Evolutionary conservation across 148 eudicot genomes (phyloP).

Genomic region (Selenicereus undatus): DNA sequence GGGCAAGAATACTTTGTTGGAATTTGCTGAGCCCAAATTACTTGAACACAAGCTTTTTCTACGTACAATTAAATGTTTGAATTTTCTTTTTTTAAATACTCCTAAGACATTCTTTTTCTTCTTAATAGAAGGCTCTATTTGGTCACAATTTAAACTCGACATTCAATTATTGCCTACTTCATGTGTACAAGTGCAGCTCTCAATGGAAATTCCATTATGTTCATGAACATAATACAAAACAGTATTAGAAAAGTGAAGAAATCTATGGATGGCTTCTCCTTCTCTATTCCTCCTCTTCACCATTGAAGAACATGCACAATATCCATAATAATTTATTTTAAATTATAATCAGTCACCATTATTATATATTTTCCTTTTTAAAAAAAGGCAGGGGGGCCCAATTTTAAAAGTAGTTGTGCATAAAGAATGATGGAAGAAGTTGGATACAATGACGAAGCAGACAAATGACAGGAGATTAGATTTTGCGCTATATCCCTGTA

Average conservation of each 20-base stretch:
- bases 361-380: too few relatives aligned
- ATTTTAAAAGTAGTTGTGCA: not conserved
- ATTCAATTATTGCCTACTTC: too few relatives aligned
- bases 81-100: too few relatives aligned
- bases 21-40: too few relatives aligned
- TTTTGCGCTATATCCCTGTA: not conserved
- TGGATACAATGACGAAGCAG: not conserved
- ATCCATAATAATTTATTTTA: not conserved
- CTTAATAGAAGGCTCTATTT: too few relatives aligned
- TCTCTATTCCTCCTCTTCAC: not conserved
- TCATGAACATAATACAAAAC: not conserved
- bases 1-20: too few relatives aligned
- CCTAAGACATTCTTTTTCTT: too few relatives aligned
- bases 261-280: not conserved
- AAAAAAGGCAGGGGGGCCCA: not conserved
- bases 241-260: not conserved
- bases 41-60: too few relatives aligned
- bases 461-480: not conserved
- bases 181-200: too few relatives aligned
- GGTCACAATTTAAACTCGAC: too few relatives aligned
- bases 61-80: too few relatives aligned
- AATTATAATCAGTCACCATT: not conserved
- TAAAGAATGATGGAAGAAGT: not conserved
- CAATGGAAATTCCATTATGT: too few relatives aligned
- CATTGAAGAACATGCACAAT: not conserved